A percentile compares a stretch with the other conserved stretches of the same genome.
phyloP scores from a whole-genome alignment of 2,329 filamentous ascomycete species.

The Bipolaris oryzae region DNA sequence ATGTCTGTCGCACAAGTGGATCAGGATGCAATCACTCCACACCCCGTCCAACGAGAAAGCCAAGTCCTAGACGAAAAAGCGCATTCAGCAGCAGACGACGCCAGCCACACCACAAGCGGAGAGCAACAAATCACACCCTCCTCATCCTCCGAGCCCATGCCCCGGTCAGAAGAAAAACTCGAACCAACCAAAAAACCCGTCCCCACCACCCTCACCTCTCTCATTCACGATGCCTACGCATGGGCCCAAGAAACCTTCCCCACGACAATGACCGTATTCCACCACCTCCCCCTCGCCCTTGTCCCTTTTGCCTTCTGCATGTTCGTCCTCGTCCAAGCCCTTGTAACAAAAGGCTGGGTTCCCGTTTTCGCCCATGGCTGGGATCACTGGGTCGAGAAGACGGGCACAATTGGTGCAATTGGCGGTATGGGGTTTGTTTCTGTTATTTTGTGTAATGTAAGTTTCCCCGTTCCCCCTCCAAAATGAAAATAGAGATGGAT shows the following conservation, averaged over 20 bases:
- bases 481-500: too few species aligned
- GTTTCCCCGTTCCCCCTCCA: slow-evolving; percentile 40
- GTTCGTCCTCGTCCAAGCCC: slow-evolving; percentile 74
- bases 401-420: slow-evolving; percentile 70
- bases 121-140: slow-evolving; percentile 1
- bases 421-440: slow-evolving; percentile 76
- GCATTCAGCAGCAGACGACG: background rate
- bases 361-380: slow-evolving; percentile 74
- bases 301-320: slow-evolving; percentile 75
- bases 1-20: slow-evolving; percentile 20
- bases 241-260: slow-evolving; percentile 75
- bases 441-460: slow-evolving; percentile 73
- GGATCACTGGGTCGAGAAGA: slow-evolving; percentile 74
- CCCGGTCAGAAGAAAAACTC: slow-evolving; percentile 13
- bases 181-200: slow-evolving; percentile 5
- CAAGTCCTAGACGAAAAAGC: slow-evolving; percentile 20
- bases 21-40: slow-evolving; percentile 9
- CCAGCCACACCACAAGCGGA: slow-evolving; percentile 7
- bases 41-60: slow-evolving; percentile 2
- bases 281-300: slow-evolving; percentile 70
- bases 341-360: slow-evolving; percentile 77
- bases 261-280: slow-evolving; percentile 67
- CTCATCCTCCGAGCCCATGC: background rate
- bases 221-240: slow-evolving; percentile 53
- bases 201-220: slow-evolving; percentile 60